These are phyloP conservation scores for Xylaria flabelliformis DNA, from an alignment of 495 filamentous ascomycete species.

Conservation along the genomic window DNA sequence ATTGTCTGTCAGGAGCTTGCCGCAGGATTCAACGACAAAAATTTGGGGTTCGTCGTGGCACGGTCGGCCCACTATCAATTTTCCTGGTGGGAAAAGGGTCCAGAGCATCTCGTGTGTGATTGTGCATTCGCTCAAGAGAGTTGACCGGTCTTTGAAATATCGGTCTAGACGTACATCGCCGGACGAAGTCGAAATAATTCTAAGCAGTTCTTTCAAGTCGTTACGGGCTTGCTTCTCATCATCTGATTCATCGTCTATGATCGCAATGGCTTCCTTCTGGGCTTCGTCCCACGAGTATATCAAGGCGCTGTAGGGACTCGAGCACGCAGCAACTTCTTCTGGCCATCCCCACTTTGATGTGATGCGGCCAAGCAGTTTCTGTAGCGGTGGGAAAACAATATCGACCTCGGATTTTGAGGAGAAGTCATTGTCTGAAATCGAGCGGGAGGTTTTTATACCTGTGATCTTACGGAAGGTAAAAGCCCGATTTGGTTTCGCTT, in stretches of 20 bases:
- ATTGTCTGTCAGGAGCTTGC: not conserved
- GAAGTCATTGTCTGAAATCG: not conserved
- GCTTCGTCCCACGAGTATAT: conserved; percentile 20
- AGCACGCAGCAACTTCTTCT: conserved; percentile 7
- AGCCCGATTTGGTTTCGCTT: conserved; percentile 5
- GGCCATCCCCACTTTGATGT: conserved; percentile 17
- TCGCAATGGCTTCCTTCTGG: conserved; percentile 1
- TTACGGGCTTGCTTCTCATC: conserved; percentile 16
- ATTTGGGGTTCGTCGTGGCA: conserved; percentile 12
- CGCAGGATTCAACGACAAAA: conserved; percentile 7
- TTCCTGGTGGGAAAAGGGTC: conserved; percentile 20
- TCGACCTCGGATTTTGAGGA: conserved; percentile 10
- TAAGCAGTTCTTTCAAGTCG: conserved; percentile 12
- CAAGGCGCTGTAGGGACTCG: conserved; percentile 6
- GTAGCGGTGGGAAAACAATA: not conserved
- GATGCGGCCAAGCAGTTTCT: conserved; percentile 17
- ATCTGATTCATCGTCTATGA: not conserved
- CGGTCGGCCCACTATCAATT: conserved; percentile 8
- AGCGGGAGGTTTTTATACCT: not conserved
- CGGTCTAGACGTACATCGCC: conserved; percentile 12
- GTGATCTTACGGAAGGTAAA: conserved; percentile 16
- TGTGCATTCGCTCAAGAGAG: not conserved
- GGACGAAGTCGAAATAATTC: conserved; percentile 17
- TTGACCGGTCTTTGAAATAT: conserved; percentile 13
- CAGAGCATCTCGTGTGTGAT: conserved; percentile 14